Evolutionary conservation across 768 basidiomycete genomes (phyloP), one percentile per base, ranked within the genome.

Genomic region (Hemileccinum impolitum): DNA sequence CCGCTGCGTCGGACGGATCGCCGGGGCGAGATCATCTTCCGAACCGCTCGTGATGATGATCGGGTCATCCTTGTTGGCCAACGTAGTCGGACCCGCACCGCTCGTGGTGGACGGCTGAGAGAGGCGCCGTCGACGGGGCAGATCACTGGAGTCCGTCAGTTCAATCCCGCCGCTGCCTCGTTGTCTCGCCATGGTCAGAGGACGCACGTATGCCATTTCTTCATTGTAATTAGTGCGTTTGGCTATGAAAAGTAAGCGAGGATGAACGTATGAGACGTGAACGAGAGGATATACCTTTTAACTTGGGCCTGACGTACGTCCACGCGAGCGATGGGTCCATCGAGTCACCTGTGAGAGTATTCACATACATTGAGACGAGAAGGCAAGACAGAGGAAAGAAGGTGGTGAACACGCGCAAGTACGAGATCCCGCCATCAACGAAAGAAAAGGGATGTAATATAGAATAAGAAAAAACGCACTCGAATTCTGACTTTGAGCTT

Each of bases 41-140:
- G 65, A 67, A 43, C 43, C 31, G 30, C 65, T 68, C 6, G 39
- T 43, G 15, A 67, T 58, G 26, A 69, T 2, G 47, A 67, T 67
- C 11, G 55, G 50, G 25, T 60, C 56, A 6, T 57, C 41, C 15
- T 30, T 18, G 36, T 12, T 50, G 7, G 34, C 37, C 4, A 1
- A 13, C 11, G 15, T 10, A 17, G 14, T 44, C 13, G 39, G 26
- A 5, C 25, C 39, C 18, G 19, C 14, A 43, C 31, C 19, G 28
- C 8, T 32, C 26, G 39, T 9, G 5, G 39, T 9, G 5, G 41
- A 31, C 32, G 52, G 12, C 9, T 42, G 59, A 37, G 47, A 39
- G 1, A 32, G 47, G n/a, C 47, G 57, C 28, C 18, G 39, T 11
- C 19, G 49, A 34, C 38, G 44, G 3, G 8, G 14, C 23, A 53